Evolutionary conservation across 1,139 yeast species (phyloP).

Genomic region (Geotrichum europaeum): DNA sequence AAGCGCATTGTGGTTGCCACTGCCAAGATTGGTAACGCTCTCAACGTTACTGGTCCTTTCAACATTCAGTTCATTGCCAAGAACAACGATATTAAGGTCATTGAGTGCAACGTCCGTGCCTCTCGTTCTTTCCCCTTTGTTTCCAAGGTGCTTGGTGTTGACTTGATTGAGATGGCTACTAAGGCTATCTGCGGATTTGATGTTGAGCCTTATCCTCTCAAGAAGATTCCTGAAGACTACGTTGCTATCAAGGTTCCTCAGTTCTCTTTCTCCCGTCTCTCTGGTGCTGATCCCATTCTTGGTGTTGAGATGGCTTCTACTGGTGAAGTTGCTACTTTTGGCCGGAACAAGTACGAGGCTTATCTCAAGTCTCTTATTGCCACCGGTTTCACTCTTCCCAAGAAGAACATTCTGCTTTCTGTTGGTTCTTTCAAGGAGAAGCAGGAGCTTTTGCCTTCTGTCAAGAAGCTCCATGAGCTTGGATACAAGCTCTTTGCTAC

Average conservation of each 20-base stretch:
- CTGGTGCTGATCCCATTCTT: constrained; percentile 97
- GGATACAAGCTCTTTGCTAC: constrained; percentile 94
- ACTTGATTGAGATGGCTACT: constrained; percentile 95
- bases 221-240: constrained; percentile 82
- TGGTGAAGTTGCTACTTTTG: constrained; percentile 98
- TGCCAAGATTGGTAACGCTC: constrained; percentile 93
- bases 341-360: constrained; percentile 94
- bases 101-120: constrained; percentile 97
- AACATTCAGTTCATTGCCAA: constrained; percentile 92
- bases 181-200: constrained; percentile 92
- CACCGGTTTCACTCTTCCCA: constrained; percentile 91
- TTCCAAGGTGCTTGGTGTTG: constrained; percentile 95
- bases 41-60: constrained; percentile 96
- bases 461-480: constrained; percentile 69
- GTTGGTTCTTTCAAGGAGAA: constrained; percentile 98
- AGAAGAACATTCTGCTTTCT: constrained; percentile 87
- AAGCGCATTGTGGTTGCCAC: constrained; percentile 89
- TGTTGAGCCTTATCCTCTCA: constrained; percentile 81
- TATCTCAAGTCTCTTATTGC: constrained; percentile 90
- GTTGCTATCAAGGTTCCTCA: constrained; percentile 98
- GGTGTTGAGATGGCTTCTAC: constrained; percentile 99
- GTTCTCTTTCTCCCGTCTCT: constrained; percentile 92
- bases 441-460: constrained; percentile 84
- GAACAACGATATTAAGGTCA: constrained; percentile 63
- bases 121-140: constrained; percentile 98